Percentiles rank a stretch among this genome's conserved stretches.
phyloP scores from a whole-genome alignment of 108 stramenopile genomes.

The Cyclotella cryptica region DNA sequence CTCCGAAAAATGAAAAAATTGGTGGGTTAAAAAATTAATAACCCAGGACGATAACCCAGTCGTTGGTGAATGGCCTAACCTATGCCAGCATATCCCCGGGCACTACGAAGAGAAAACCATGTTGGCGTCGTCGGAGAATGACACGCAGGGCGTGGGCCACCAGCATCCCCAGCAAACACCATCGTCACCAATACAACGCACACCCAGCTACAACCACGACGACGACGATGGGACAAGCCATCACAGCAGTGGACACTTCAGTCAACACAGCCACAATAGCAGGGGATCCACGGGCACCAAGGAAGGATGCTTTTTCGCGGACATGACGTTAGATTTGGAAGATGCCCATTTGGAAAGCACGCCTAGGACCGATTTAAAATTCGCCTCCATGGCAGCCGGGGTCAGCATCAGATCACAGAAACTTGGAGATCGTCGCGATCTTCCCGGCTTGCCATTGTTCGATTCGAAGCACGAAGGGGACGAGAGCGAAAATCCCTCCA shows the following conservation, averaged over 20 bases:
- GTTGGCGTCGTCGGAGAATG: no score
- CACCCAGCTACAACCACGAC: no score
- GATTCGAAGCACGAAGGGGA: background rate
- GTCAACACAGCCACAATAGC: constrained; percentile 21
- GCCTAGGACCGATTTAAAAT: constrained; percentile 23
- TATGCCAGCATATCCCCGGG: no score
- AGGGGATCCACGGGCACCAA: background rate
- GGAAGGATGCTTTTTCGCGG: constrained; percentile 28
- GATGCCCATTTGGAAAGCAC: constrained; percentile 30
- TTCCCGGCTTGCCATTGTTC: constrained; percentile 1
- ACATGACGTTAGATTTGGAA: constrained; percentile 30
- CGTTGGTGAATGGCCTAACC: no score
- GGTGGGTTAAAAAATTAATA: no score
- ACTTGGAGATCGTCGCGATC: background rate
- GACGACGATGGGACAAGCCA: no score
- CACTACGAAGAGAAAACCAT: no score
- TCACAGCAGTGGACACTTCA: background rate
- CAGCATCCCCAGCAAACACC: no score
- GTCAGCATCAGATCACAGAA: background rate
- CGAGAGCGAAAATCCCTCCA: background rate
- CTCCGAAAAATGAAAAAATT: no score
- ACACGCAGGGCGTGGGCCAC: no score
- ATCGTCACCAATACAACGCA: no score
- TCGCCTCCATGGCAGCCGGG: constrained; percentile 25
- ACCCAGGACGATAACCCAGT: no score